Evolutionary conservation across 1,284 basidiomycete species (phyloP).

Genomic region (Rhodotorula sp.): DNA sequence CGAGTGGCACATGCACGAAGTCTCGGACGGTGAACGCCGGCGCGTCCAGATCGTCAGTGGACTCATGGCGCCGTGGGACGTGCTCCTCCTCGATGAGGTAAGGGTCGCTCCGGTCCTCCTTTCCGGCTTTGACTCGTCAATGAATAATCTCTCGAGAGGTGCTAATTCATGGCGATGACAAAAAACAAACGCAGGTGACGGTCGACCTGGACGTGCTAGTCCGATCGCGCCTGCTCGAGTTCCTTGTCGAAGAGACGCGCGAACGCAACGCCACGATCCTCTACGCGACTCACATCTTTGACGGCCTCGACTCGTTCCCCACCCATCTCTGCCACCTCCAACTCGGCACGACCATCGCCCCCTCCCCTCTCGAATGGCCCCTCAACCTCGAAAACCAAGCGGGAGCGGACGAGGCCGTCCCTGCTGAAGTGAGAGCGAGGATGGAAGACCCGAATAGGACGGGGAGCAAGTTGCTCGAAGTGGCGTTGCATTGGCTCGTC

Average conservation of each 20-base stretch:
- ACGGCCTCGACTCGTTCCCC: slow-evolving; percentile 80
- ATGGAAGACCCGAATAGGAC: slow-evolving; percentile 40
- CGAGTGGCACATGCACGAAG: slow-evolving; percentile 65
- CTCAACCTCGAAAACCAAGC: slow-evolving; percentile 43
- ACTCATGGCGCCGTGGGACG: slow-evolving; percentile 91
- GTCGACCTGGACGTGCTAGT: slow-evolving; percentile 99
- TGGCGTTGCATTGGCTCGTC: slow-evolving; percentile 79
- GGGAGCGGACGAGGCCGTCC: slow-evolving; percentile 25
- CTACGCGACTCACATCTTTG: slow-evolving; percentile 95
- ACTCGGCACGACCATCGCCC: slow-evolving; percentile 67
- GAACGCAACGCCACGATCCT: slow-evolving; percentile 81
- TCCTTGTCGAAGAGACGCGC: slow-evolving; percentile 80
- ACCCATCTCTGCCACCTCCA: slow-evolving; percentile 88
- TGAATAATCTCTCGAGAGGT: no score
- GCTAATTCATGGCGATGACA: no score
- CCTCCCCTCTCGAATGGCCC: slow-evolving; percentile 67
- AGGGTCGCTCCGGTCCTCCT: neutral
- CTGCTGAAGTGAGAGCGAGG: slow-evolving; percentile 32
- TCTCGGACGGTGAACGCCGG: slow-evolving; percentile 93
- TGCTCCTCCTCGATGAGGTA: slow-evolving; percentile 88
- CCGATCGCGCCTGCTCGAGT: slow-evolving; percentile 81
- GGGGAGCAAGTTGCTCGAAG: slow-evolving; percentile 39
- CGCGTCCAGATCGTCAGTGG: slow-evolving; percentile 95
- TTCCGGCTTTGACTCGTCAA: no score
- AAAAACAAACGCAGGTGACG: slow-evolving; percentile 73